Conservation (phyloP, 2,329 filamentous ascomycete species). For the Trichoderma guizhouense region DNA sequence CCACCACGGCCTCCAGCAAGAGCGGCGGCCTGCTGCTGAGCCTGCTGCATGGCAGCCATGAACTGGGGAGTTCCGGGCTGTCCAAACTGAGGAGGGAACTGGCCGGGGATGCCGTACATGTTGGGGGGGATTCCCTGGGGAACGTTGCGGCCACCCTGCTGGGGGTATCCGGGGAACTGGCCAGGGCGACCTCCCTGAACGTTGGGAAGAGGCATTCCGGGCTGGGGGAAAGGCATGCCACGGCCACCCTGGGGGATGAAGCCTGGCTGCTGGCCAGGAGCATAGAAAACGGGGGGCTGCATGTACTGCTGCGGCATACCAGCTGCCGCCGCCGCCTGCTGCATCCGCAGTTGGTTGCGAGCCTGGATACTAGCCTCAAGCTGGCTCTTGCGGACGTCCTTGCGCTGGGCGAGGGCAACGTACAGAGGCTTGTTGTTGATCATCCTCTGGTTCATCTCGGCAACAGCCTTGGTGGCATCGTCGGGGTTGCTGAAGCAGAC, state of each 20-base stretch:
- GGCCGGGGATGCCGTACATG: slow-evolving; percentile 76
- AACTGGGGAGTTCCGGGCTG: slow-evolving; percentile 77
- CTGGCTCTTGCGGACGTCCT: slow-evolving; percentile 99
- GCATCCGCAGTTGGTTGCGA: slow-evolving; percentile 96
- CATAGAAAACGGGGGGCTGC: slow-evolving; percentile 89
- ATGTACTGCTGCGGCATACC: slow-evolving; percentile 87
- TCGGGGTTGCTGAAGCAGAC: slow-evolving; percentile 99
- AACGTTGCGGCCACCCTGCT: slow-evolving; percentile 82
- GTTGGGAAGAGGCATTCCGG: slow-evolving; percentile 63
- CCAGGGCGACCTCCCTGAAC: slow-evolving; percentile 79
- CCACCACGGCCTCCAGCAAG: slow-evolving; percentile 61
- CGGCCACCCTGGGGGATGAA: slow-evolving; percentile 64
- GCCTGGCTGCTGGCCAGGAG: slow-evolving; percentile 72
- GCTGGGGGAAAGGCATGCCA: slow-evolving; percentile 64
- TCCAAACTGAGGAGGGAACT: slow-evolving; percentile 77
- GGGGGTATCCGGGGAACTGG: slow-evolving; percentile 81
- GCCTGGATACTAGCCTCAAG: slow-evolving; percentile 99
- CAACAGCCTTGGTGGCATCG: slow-evolving; percentile 97
- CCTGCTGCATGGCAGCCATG: slow-evolving; percentile 80
- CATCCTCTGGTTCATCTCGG: slow-evolving; percentile 99
- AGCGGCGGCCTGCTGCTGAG: slow-evolving; percentile 52
- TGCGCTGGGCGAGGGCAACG: slow-evolving; percentile 96
- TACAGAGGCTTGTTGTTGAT: slow-evolving; percentile 94
- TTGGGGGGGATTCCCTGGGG: slow-evolving; percentile 84
- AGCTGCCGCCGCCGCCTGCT: slow-evolving; percentile 88